phyloP scores from a whole-genome alignment of 2,329 filamentous ascomycete genomes.

The Diaporthe destruens region DNA sequence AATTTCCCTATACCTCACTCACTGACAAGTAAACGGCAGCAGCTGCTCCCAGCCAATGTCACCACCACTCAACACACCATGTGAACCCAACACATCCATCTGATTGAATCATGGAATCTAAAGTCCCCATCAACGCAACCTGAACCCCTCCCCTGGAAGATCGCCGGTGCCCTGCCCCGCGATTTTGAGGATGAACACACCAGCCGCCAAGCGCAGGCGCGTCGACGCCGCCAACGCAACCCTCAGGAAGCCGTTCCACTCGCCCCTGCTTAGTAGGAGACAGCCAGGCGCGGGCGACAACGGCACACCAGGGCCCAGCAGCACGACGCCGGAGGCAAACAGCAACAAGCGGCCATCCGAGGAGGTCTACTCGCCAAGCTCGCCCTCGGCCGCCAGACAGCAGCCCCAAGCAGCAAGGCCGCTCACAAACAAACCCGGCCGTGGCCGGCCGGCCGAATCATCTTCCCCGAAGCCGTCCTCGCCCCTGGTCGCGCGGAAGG shows the following conservation, averaged over 20 bases:
- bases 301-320: neutral
- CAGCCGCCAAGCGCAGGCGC: slow-evolving; percentile 72
- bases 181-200: slow-evolving; percentile 47
- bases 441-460: neutral
- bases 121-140: slow-evolving; percentile 21
- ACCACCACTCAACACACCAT: neutral
- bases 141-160: slow-evolving; percentile 54
- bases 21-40: neutral
- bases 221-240: slow-evolving; percentile 68
- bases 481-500: neutral
- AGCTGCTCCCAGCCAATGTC: neutral
- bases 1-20: slow-evolving; percentile 32
- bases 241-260: slow-evolving; percentile 79
- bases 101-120: slow-evolving; percentile 10
- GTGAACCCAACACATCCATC: neutral
- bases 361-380: slow-evolving; percentile 30
- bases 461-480: neutral
- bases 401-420: neutral
- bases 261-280: slow-evolving; percentile 58
- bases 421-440: neutral
- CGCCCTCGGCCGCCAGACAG: slow-evolving; percentile 14
- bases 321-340: neutral
- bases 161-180: too few species aligned
- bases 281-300: neutral
- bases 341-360: neutral